These are phyloP conservation scores for Umbelopsis vinacea DNA, from an alignment of 192 early-diverging fungal genomes.

Conservation along the genomic window DNA sequence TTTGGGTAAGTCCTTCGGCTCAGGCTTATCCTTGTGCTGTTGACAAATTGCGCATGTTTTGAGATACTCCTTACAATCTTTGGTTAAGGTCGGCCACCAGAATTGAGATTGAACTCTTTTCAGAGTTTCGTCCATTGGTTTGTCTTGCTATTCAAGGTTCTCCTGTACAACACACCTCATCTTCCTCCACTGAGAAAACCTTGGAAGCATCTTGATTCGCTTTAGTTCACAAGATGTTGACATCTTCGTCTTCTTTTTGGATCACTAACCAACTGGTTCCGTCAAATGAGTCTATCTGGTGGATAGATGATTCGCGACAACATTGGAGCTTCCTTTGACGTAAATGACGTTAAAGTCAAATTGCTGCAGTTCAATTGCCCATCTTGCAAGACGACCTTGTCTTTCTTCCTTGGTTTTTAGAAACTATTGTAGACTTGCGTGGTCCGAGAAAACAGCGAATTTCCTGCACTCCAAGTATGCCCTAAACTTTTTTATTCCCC, in stretches of 20 bases:
- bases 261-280: too few relatives aligned
- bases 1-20: neutral
- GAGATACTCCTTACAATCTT: neutral
- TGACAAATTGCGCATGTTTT: neutral
- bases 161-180: too few relatives aligned
- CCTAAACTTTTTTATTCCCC: too few relatives aligned
- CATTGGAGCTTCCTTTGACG: neutral
- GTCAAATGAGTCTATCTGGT: neutral
- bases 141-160: neutral
- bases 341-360: neutral
- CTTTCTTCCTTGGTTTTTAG: neutral
- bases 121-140: neutral
- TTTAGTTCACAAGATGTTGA: too few relatives aligned
- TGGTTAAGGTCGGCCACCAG: too few relatives aligned
- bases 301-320: neutral
- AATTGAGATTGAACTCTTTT: too few relatives aligned
- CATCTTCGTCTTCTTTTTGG: too few relatives aligned
- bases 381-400: neutral
- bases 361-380: neutral
- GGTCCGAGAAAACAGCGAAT: neutral
- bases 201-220: neutral
- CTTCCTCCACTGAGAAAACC: neutral
- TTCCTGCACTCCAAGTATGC: too few relatives aligned
- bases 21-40: neutral
- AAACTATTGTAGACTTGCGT: neutral